These are phyloP conservation scores for Colletotrichum karsti DNA, from an alignment of 2,329 filamentous ascomycete species.

Conservation along the genomic window DNA sequence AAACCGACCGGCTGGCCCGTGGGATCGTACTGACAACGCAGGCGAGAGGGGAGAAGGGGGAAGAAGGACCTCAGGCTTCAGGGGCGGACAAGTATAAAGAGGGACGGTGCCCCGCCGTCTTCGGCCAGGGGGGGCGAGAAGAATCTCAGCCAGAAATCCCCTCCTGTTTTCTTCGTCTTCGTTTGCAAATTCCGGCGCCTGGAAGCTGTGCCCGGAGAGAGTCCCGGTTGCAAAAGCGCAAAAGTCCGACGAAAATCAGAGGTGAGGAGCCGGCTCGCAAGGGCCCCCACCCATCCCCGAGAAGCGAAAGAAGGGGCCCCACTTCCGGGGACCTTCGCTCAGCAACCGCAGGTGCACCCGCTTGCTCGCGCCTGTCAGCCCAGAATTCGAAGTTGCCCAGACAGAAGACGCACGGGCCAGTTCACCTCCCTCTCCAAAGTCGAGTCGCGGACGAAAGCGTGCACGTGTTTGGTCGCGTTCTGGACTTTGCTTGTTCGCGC, in stretches of 20 bases:
- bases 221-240: conserved; percentile 21
- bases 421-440: not conserved
- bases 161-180: conserved; percentile 19
- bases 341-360: conserved; percentile 16
- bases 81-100: conserved; percentile 25
- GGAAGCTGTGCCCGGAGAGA: conserved; percentile 22
- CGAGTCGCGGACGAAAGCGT: conserved; percentile 22
- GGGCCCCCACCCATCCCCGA: conserved; percentile 17
- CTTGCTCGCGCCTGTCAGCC: no score
- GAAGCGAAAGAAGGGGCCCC: conserved; percentile 10
- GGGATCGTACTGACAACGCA: conserved; percentile 28
- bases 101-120: conserved; percentile 23
- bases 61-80: conserved; percentile 22
- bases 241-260: conserved; percentile 19
- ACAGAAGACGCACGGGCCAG: conserved; percentile 6
- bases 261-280: conserved; percentile 15
- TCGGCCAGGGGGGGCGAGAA: conserved; percentile 16
- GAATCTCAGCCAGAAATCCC: conserved; percentile 1
- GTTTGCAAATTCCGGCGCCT: conserved; percentile 12
- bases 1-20: not conserved
- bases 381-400: not conserved
- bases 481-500: conserved; percentile 15
- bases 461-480: conserved; percentile 29
- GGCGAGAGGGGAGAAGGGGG: conserved; percentile 5
- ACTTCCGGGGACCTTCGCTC: conserved; percentile 26